phyloP scores from a whole-genome alignment of 306 rosid genomes.

The Dalbergia oliveri region DNA sequence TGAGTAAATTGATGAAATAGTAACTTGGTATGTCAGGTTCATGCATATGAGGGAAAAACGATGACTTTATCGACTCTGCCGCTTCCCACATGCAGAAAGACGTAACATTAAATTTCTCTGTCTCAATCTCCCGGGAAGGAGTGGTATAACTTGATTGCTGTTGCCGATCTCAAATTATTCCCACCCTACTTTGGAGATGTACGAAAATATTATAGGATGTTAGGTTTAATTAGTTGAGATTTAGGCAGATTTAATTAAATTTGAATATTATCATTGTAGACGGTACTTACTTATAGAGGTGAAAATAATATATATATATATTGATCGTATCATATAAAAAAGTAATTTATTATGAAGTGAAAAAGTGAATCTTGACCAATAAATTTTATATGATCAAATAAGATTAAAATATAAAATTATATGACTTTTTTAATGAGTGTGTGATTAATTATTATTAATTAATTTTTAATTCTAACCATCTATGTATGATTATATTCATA shows the following conservation, averaged over 20 bases:
- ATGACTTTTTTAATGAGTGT: too few relatives aligned
- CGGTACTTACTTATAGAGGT: not conserved
- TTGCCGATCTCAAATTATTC: not conserved
- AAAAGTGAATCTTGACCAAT: too few relatives aligned
- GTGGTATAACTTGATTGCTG: not conserved
- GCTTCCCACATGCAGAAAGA: conserved; percentile 26
- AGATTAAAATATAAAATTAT: too few relatives aligned
- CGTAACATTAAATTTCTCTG: not conserved
- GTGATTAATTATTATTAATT: too few relatives aligned
- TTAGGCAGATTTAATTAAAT: not conserved
- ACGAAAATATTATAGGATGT: too few relatives aligned
- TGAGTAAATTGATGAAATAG: conserved; percentile 1
- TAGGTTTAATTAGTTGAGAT: not conserved
- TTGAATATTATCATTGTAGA: not conserved
- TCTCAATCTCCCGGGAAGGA: not conserved
- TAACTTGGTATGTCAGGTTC: conserved; percentile 15
- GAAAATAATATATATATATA: not conserved
- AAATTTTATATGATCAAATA: too few relatives aligned
- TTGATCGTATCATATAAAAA: too few relatives aligned
- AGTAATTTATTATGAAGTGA: too few relatives aligned
- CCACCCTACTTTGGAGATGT: not conserved
- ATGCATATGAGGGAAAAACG: not conserved
- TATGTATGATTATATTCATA: too few relatives aligned
- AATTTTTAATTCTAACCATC: too few relatives aligned
- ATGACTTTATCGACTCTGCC: not conserved